phyloP scores from a whole-genome alignment of 208 protist species.

The Leishmania guyanensis region DNA sequence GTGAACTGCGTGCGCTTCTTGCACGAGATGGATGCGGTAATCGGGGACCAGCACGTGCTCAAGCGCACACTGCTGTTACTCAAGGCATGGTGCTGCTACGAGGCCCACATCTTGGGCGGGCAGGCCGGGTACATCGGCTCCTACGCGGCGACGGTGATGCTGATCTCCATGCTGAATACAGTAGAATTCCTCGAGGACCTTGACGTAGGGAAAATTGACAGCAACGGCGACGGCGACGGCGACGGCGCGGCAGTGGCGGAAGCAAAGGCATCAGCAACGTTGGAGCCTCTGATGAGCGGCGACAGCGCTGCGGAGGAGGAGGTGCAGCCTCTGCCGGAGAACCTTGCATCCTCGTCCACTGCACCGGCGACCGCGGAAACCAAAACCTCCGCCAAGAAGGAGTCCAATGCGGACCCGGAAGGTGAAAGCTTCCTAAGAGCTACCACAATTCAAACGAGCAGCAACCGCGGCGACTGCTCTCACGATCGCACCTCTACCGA shows the following conservation, averaged over 20 bases:
- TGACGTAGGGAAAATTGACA: slow-evolving; percentile 6
- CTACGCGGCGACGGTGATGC: slow-evolving; percentile 91
- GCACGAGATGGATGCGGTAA: slow-evolving; percentile 81
- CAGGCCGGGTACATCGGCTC: slow-evolving; percentile 90
- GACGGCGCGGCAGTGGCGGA: not conserved
- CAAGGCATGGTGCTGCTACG: slow-evolving; percentile 92
- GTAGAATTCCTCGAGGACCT: slow-evolving; percentile 87
- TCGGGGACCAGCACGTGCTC: slow-evolving; percentile 85
- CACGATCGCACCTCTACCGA: not conserved
- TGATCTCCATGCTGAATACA: slow-evolving; percentile 89
- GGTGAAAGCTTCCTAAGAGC: not conserved
- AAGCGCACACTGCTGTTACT: slow-evolving; percentile 91
- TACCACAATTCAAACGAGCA: not conserved
- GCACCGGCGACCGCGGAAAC: not conserved
- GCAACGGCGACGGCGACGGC: not conserved
- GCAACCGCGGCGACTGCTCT: not conserved
- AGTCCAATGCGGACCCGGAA: not conserved
- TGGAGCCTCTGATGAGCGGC: not conserved
- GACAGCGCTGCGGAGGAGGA: not conserved
- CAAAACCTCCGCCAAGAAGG: slow-evolving; percentile 4
- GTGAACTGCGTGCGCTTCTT: slow-evolving; percentile 91
- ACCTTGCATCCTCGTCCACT: slow-evolving; percentile 24
- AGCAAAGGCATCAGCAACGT: slow-evolving; percentile 2
- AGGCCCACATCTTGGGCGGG: slow-evolving; percentile 88
- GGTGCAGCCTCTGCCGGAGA: slow-evolving; percentile 9